Conservation (phyloP, 1,284 basidiomycete species). For the Pseudozyma thailandica region DNA sequence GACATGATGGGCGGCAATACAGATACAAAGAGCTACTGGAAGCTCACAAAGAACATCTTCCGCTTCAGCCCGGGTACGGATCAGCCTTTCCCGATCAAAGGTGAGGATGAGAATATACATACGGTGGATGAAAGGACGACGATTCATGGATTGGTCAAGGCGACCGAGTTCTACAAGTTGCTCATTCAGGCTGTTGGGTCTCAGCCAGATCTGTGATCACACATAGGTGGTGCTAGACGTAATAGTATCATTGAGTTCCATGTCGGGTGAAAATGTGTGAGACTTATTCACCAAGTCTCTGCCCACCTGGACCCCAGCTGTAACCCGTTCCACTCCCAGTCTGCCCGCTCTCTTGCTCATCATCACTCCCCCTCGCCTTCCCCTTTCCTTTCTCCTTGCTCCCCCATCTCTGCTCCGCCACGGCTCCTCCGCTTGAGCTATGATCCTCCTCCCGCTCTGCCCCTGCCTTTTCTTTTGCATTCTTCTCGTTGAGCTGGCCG, state of each 20-base stretch:
- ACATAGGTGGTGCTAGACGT: constrained; percentile 2
- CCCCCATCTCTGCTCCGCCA: constrained; percentile 43
- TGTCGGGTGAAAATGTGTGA: too few species aligned
- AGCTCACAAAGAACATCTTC: constrained; percentile 73
- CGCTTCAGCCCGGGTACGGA: constrained; percentile 70
- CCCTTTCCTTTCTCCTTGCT: constrained; percentile 26
- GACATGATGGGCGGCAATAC: constrained; percentile 72
- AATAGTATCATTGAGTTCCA: too few species aligned
- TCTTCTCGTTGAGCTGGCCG: constrained; percentile 31
- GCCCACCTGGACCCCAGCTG: constrained; percentile 22
- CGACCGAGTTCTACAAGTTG: constrained; percentile 71
- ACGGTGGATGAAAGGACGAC: constrained; percentile 75
- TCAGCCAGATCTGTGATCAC: constrained; percentile 10
- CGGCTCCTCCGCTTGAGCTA: constrained; percentile 48
- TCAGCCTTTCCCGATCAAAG: constrained; percentile 31
- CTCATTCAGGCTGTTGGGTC: constrained; percentile 69
- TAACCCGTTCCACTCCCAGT: constrained; percentile 6
- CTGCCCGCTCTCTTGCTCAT: constrained; percentile 19
- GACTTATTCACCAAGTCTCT: constrained; percentile 25
- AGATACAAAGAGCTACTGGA: constrained; percentile 74
- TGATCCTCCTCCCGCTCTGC: constrained; percentile 38
- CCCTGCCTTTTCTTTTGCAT: background rate
- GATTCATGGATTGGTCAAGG: constrained; percentile 69
- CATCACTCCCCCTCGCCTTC: constrained; percentile 28
- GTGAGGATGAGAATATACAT: constrained; percentile 70